phyloP scores from a whole-genome alignment of 2,329 filamentous ascomycete species.

The Albifimbria verrucaria region DNA sequence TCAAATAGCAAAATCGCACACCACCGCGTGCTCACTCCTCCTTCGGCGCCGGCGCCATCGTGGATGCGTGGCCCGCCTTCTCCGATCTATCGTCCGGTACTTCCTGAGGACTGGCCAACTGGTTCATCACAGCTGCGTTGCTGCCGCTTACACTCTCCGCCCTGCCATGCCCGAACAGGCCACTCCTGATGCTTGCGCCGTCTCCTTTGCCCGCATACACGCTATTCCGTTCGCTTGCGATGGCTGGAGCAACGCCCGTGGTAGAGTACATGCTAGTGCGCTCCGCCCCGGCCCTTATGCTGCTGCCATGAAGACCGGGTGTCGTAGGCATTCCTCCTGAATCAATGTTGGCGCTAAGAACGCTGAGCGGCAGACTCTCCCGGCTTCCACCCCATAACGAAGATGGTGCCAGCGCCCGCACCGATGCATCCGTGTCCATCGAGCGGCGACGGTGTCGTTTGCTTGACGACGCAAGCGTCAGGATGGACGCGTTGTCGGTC shows the following conservation, averaged over 20 bases:
- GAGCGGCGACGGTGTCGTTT: constrained; percentile 74
- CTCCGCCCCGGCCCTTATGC: constrained; percentile 48
- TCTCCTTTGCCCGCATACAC: constrained; percentile 71
- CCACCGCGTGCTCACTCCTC: constrained; percentile 7
- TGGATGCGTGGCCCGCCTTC: constrained; percentile 27
- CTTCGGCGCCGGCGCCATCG: constrained; percentile 11
- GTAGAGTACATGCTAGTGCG: constrained; percentile 80
- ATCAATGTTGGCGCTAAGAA: constrained; percentile 70
- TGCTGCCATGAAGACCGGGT: constrained; percentile 52
- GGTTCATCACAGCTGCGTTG: constrained; percentile 60
- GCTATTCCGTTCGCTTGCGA: constrained; percentile 76
- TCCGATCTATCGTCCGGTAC: constrained; percentile 32
- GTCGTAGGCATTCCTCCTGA: constrained; percentile 39
- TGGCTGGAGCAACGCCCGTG: constrained; percentile 62
- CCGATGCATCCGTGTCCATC: constrained; percentile 81
- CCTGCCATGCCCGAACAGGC: constrained; percentile 70
- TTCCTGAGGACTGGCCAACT: constrained; percentile 57
- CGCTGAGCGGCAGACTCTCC: constrained; percentile 74
- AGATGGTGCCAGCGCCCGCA: constrained; percentile 78
- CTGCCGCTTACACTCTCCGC: constrained; percentile 81
- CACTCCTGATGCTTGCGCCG: constrained; percentile 75
- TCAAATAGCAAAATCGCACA: constrained; percentile 1
- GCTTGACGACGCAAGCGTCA: constrained; percentile 79
- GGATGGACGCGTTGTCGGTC: constrained; percentile 81
- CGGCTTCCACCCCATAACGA: constrained; percentile 80